A percentile compares a stretch with the other conserved stretches of the same genome.
phyloP scores from a whole-genome alignment of 805 yeast genomes.

The Wickerhamiella lipophila region DNA sequence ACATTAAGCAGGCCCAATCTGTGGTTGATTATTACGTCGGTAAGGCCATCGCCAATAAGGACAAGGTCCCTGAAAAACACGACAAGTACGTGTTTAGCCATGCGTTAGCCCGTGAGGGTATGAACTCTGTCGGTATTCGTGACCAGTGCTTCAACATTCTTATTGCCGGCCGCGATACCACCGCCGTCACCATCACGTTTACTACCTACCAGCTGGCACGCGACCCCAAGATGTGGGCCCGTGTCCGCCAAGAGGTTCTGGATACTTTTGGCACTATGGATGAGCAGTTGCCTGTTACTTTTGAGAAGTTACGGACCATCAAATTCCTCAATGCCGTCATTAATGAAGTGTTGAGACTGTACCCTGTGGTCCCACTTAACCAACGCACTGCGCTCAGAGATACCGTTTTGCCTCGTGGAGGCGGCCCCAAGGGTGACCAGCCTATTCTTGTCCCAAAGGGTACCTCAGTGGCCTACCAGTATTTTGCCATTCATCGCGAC shows the following conservation, averaged over 20 bases:
- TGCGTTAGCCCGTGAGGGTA: conserved; percentile 34
- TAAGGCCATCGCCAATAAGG: conserved; percentile 16
- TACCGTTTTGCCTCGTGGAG: conserved; percentile 40
- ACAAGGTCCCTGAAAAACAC: conserved; percentile 25
- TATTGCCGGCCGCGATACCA: conserved; percentile 38
- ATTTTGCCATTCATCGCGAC: conserved; percentile 32
- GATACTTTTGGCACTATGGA: conserved; percentile 21
- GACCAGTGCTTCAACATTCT: conserved; percentile 36
- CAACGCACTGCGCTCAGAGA: conserved; percentile 33
- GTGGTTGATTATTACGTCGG: conserved; percentile 27
- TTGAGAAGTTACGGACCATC: conserved; percentile 34
- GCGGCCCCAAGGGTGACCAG: conserved; percentile 29
- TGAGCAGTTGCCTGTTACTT: conserved; percentile 24
- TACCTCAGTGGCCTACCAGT: conserved; percentile 28
- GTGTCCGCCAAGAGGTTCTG: conserved; percentile 25
- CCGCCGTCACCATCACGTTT: conserved; percentile 35
- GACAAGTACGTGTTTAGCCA: conserved; percentile 32
- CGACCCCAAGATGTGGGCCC: conserved; percentile 29
- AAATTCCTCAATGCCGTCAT: conserved; percentile 34
- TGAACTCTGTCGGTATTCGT: conserved; percentile 32
- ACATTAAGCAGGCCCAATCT: conserved; percentile 25
- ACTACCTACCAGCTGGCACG: conserved; percentile 32
- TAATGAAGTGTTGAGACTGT: conserved; percentile 35
- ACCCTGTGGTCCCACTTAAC: conserved; percentile 37
- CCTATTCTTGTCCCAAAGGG: conserved; percentile 34